phyloP scores from a whole-genome alignment of 2,329 filamentous ascomycete species.

The Aspergillus sp. region DNA sequence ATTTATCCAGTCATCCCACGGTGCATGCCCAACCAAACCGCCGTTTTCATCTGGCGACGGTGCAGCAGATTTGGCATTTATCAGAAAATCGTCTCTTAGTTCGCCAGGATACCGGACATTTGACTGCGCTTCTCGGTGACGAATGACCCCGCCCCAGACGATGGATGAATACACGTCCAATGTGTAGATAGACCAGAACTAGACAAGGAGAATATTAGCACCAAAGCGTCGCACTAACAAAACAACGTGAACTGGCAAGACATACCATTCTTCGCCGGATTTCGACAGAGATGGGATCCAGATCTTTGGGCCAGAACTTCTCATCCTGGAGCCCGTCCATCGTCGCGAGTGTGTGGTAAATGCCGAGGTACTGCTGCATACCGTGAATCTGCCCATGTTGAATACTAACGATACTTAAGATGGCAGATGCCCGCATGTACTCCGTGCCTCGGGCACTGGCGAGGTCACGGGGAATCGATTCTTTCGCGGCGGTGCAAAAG shows the following conservation, averaged over 20 bases:
- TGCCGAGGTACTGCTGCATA: slow-evolving; percentile 5
- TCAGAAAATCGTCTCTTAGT: not conserved
- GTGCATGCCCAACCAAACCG: not conserved
- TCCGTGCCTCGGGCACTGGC: not conserved
- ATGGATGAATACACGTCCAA: slow-evolving; percentile 5
- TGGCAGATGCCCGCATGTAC: not conserved
- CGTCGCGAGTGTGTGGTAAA: not conserved
- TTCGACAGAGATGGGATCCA: not conserved
- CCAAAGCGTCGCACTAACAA: too few relatives aligned
- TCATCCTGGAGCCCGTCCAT: slow-evolving; percentile 6
- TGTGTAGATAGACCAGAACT: slow-evolving; percentile 7
- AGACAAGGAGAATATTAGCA: not conserved
- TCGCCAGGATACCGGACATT: slow-evolving; percentile 2
- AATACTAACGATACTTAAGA: slow-evolving; percentile 1
- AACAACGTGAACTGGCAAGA: not conserved
- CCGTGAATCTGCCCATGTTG: slow-evolving; percentile 5
- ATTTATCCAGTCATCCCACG: not conserved
- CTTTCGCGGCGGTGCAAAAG: slow-evolving; percentile 1
- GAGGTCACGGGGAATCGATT: slow-evolving; percentile 2
- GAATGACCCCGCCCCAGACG: slow-evolving; percentile 3
- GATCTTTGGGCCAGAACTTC: slow-evolving; percentile 1
- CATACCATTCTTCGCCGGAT: slow-evolving; percentile 5
- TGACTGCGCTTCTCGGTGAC: not conserved
- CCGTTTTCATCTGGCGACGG: not conserved
- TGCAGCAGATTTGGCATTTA: not conserved